Evolutionary conservation across 495 filamentous ascomycete species (phyloP).

Genomic region (Penicillium arizonense): DNA sequence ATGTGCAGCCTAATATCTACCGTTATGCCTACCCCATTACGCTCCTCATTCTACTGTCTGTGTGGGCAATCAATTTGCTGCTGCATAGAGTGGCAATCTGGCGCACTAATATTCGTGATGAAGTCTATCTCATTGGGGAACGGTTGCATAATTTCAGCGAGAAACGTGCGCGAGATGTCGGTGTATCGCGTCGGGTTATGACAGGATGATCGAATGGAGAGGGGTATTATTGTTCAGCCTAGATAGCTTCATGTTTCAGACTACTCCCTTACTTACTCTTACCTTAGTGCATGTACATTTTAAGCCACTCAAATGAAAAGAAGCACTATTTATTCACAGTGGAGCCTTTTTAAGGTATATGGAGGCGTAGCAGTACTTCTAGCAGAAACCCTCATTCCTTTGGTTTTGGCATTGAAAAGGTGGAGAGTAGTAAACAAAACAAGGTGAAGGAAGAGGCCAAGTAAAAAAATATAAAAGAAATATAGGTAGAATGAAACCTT

Average conservation of each 20-base stretch:
- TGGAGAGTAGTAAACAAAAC: too few relatives aligned
- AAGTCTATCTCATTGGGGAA: slow-evolving; percentile 95
- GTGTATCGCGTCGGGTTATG: slow-evolving; percentile 38
- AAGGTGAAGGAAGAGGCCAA: too few relatives aligned
- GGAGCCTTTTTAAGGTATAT: too few relatives aligned
- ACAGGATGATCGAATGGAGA: slow-evolving; percentile 27
- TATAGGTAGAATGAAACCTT: too few relatives aligned
- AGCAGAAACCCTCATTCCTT: too few relatives aligned
- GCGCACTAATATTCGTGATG: slow-evolving; percentile 82
- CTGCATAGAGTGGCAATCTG: slow-evolving; percentile 64
- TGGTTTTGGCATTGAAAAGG: too few relatives aligned
- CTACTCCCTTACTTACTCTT: neutral
- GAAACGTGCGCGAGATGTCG: slow-evolving; percentile 42
- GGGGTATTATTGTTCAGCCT: slow-evolving; percentile 1
- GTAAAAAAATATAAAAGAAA: too few relatives aligned
- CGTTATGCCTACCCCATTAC: slow-evolving; percentile 69
- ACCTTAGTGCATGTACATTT: neutral
- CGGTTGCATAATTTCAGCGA: slow-evolving; percentile 90
- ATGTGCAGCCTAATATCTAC: slow-evolving; percentile 57
- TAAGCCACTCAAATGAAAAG: neutral
- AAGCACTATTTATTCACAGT: neutral
- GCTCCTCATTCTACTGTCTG: slow-evolving; percentile 46
- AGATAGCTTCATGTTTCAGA: neutral
- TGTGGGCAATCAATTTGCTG: slow-evolving; percentile 40
- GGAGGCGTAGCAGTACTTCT: too few relatives aligned